phyloP scores from a whole-genome alignment of 345 rosid genomes.

The Theobroma cacao region DNA sequence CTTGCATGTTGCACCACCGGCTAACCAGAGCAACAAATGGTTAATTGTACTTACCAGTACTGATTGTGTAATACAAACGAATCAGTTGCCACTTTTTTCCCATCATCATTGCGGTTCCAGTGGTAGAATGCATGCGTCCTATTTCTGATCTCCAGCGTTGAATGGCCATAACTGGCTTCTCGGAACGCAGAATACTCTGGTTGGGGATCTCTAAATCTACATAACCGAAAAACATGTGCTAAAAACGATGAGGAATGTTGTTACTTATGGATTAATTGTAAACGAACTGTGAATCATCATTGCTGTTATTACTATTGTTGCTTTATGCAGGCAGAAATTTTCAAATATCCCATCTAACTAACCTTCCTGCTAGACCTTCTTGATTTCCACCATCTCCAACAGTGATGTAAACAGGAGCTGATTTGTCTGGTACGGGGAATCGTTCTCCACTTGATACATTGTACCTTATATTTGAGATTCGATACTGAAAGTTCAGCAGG shows the following conservation, averaged over 20 bases:
- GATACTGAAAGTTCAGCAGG: conserved; percentile 48
- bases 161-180: conserved; percentile 95
- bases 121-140: conserved; percentile 86
- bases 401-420: conserved; percentile 84
- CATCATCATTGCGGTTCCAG: conserved; percentile 93
- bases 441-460: conserved; percentile 63
- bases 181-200: conserved; percentile 93
- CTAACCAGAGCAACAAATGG: not conserved
- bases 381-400: conserved; percentile 98
- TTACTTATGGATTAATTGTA: not conserved
- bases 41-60: conserved; percentile 53
- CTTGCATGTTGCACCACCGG: not conserved
- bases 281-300: not conserved
- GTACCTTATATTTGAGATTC: conserved; percentile 75
- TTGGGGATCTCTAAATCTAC: conserved; percentile 81
- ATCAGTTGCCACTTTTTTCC: conserved; percentile 70
- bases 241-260: not conserved
- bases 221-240: conserved; percentile 11
- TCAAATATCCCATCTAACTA: not conserved
- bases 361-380: conserved; percentile 15
- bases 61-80: conserved; percentile 61
- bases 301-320: not conserved
- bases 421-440: conserved; percentile 67
- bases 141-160: conserved; percentile 78
- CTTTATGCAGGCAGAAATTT: no score